phyloP scores from a whole-genome alignment of 306 rosid genomes.

The Lathyrus sativus region DNA sequence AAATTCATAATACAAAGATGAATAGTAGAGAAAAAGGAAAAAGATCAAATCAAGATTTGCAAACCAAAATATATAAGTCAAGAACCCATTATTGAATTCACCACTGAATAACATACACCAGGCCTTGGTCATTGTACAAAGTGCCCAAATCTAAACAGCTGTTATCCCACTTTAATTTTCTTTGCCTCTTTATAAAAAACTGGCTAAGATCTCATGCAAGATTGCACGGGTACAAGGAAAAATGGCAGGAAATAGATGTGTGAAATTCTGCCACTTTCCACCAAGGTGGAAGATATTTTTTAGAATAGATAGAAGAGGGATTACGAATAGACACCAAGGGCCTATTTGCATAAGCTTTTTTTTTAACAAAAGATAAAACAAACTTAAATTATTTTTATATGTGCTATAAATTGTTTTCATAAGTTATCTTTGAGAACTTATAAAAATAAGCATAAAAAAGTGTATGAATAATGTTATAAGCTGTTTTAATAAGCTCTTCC shows the following conservation, averaged over 20 bases:
- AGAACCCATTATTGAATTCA: constrained; percentile 2
- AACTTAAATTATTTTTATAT: too few relatives aligned
- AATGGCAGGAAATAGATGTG: not conserved
- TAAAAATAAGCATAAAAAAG: too few relatives aligned
- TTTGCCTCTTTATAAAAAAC: not conserved
- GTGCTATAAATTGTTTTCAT: too few relatives aligned
- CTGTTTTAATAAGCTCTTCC: too few relatives aligned
- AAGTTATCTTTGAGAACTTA: too few relatives aligned
- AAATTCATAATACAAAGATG: constrained; percentile 17
- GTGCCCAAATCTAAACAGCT: constrained; percentile 16
- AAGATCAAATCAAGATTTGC: constrained; percentile 30
- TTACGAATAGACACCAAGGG: constrained; percentile 12
- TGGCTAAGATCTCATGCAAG: not conserved
- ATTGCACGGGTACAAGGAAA: not conserved
- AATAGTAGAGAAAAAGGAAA: constrained; percentile 9
- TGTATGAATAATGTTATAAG: too few relatives aligned
- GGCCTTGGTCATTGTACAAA: constrained; percentile 23
- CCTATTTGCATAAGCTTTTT: too few relatives aligned
- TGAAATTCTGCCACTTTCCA: not conserved
- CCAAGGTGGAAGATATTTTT: not conserved
- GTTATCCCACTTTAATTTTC: not conserved
- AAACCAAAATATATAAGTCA: constrained; percentile 15
- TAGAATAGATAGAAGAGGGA: not conserved
- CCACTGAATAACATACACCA: constrained; percentile 23
- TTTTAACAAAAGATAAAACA: too few relatives aligned